phyloP scores from a whole-genome alignment of 2,329 filamentous ascomycete genomes.

The Elsinoe fawcettii region DNA sequence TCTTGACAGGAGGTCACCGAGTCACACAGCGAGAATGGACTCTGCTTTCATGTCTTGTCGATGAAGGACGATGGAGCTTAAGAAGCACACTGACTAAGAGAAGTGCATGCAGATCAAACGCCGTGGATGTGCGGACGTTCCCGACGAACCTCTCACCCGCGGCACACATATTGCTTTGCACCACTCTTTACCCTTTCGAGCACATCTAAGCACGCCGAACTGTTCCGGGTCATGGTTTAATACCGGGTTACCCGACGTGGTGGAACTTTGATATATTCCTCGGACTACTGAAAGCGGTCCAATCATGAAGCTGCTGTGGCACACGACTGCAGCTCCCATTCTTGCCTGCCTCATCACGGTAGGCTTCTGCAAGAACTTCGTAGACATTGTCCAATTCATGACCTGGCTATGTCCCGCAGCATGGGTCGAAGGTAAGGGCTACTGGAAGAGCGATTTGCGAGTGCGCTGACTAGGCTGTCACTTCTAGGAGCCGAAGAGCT shows the following conservation, averaged over 20 bases:
- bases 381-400: no score
- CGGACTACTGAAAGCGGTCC: not conserved
- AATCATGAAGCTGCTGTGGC: not conserved
- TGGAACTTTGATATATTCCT: not conserved
- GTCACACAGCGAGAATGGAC: not conserved
- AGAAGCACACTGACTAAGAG: not conserved
- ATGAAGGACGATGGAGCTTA: not conserved
- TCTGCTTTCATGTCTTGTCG: not conserved
- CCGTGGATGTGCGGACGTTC: not conserved
- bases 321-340: no score
- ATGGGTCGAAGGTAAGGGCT: no score
- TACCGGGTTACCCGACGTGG: not conserved
- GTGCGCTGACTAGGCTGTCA: no score
- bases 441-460: no score
- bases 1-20: not conserved
- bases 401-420: no score
- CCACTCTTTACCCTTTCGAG: slow-evolving; percentile 3
- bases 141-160: slow-evolving; percentile 5
- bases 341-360: no score
- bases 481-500: no score
- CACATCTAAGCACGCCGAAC: not conserved
- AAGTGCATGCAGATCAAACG: slow-evolving; percentile 7
- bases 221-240: not conserved
- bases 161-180: slow-evolving; percentile 2
- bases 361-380: no score